These are phyloP conservation scores for Ophiostoma ulmi DNA, from an alignment of 2,329 filamentous ascomycete genomes.

Conservation along the genomic window DNA sequence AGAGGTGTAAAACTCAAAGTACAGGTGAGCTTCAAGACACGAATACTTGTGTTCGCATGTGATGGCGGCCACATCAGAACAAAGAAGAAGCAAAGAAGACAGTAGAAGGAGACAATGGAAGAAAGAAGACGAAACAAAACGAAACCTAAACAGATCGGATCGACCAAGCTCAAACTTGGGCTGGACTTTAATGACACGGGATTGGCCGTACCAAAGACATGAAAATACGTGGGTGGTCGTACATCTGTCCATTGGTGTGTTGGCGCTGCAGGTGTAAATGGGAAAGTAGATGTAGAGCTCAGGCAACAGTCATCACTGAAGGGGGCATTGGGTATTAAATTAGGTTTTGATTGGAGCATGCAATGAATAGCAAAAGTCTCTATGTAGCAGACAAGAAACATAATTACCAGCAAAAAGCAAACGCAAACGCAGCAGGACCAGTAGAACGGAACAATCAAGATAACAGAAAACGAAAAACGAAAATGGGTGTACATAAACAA, in stretches of 20 bases:
- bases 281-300: neutral
- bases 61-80: neutral
- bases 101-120: neutral
- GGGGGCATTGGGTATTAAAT: neutral
- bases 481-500: neutral
- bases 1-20: no score
- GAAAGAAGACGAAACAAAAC: neutral
- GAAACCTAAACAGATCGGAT: neutral
- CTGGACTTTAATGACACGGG: neutral
- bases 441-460: neutral
- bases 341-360: neutral
- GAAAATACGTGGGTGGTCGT: neutral
- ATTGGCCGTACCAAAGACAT: neutral
- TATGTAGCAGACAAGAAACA: neutral
- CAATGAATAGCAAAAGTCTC: neutral
- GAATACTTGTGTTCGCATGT: neutral
- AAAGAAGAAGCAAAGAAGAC: neutral
- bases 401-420: neutral
- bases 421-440: neutral
- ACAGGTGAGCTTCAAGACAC: no score
- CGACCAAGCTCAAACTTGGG: neutral
- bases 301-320: neutral
- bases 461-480: neutral
- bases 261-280: neutral
- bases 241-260: neutral